Base-by-base conservation (phyloP, 2,329 filamentous ascomycete genomes). In the Didymosphaeria variabile region DNA sequence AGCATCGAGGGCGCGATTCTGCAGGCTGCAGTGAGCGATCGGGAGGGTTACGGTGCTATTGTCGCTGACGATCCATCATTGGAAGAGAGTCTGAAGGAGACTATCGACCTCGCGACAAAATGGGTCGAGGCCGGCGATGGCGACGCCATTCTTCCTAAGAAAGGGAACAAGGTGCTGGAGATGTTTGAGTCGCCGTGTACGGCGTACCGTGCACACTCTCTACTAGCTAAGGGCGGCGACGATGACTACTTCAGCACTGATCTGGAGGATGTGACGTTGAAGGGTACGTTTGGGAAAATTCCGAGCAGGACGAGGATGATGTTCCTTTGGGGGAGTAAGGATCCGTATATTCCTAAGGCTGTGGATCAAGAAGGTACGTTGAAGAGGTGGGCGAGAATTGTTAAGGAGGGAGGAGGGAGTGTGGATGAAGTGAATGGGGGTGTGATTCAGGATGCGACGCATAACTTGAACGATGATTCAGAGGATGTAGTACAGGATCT, bases 181-280 rank as follows among this genome's bases (percentile, higher is more conserved):
- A 46, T 67, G 60, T 61, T 76, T 38, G 69, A 75, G 47, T 79
- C 79, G 0, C 84, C 85, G 0, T 77, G 90, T 5, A 84, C 80
- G n/a, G 86, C 88, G 8, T 79, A 80, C 49, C 75, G 89, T 45
- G 90, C 87, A 74, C 72, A 89, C 38, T 87, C 86, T 50, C 78
- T 91, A 7, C 80, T 84, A 0, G 85, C 83, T 23, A 77, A 82
- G 54, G 83, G 88, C 5, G 91, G 90, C 10, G 90, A 91, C 60
- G 94, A 97, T 74, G 94, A 97, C 74, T 92, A 91, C 72, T 97
- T 97, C 79, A 94, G 91, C n/a, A 89, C 88, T 2, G 91, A 95
- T 72, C 79, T 95, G n/a, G 77, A 81, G 0, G 84, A 87, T 45
- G 82, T 86, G 34, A 81, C 83, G 19, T 80, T 93, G 7, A 72